These are phyloP conservation scores for Limtongozyma cylindracea DNA, from an alignment of 805 yeast species.

Conservation along the genomic window DNA sequence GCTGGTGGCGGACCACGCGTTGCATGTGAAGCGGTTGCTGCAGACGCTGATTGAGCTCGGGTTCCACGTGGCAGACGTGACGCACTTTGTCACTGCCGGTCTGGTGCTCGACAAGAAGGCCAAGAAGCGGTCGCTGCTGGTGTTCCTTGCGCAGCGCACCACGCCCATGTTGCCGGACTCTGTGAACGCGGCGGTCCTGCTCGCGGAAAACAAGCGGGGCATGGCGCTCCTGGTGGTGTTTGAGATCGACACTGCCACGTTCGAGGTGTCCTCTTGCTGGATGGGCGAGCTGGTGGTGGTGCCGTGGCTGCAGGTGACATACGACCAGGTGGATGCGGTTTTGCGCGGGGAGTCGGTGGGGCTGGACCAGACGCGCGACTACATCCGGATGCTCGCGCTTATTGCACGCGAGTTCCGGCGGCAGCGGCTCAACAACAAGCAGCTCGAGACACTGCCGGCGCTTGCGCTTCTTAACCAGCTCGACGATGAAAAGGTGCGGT, in stretches of 20 bases:
- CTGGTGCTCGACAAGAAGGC: conserved; percentile 70
- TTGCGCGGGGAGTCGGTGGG: conserved; percentile 9
- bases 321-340: conserved; percentile 27
- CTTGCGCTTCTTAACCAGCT: conserved; percentile 52
- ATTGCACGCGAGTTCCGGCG: conserved; percentile 48
- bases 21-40: conserved; percentile 44
- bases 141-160: conserved; percentile 56
- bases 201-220: conserved; percentile 29
- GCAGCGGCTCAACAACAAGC: conserved; percentile 28
- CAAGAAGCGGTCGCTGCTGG: conserved; percentile 74
- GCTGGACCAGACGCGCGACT: conserved; percentile 34
- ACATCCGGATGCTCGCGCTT: conserved; percentile 33
- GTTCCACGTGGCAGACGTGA: conserved; percentile 63
- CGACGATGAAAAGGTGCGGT: conserved; percentile 64
- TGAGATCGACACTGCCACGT: conserved; percentile 46
- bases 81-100: conserved; percentile 47
- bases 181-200: conserved; percentile 32
- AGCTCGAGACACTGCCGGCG: conserved; percentile 20
- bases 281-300: conserved; percentile 46
- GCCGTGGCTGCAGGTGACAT: conserved; percentile 33
- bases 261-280: conserved; percentile 52
- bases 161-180: conserved; percentile 44
- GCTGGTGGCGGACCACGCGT: conserved; percentile 44
- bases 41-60: conserved; percentile 54
- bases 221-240: conserved; percentile 60